phyloP scores from a whole-genome alignment of 306 rosid genomes.

The Citrullus amarus region DNA sequence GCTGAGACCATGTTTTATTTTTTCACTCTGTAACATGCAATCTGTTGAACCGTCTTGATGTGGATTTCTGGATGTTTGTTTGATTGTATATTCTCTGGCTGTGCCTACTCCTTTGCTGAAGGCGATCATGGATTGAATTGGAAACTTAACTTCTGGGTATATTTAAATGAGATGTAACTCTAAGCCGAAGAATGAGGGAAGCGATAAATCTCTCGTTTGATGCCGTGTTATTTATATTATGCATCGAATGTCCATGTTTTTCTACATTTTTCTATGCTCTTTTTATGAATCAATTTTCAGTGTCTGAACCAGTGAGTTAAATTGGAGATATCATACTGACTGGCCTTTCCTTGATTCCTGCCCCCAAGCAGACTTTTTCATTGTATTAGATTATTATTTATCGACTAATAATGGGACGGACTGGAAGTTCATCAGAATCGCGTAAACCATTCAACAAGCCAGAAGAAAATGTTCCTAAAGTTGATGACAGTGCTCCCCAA shows the following conservation, averaged over 20 bases:
- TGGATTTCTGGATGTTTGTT: background rate
- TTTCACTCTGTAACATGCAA: background rate
- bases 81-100: background rate
- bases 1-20: background rate
- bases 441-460: constrained; percentile 14
- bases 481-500: constrained; percentile 15
- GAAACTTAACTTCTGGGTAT: background rate
- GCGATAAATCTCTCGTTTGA: background rate
- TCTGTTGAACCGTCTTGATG: background rate
- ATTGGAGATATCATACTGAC: background rate
- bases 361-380: background rate
- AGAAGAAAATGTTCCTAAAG: constrained; percentile 14
- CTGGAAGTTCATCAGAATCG: constrained; percentile 22
- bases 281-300: background rate
- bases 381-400: background rate
- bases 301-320: no score
- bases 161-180: background rate
- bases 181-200: background rate
- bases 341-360: background rate
- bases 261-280: background rate
- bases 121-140: background rate
- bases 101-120: background rate
- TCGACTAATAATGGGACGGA: constrained; percentile 31
- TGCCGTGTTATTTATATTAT: background rate
- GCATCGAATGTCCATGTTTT: background rate